Percentiles rank a stretch among this genome's conserved stretches.
Evolutionary conservation across 768 basidiomycete species (phyloP).

Genomic region (Epithele typhae): DNA sequence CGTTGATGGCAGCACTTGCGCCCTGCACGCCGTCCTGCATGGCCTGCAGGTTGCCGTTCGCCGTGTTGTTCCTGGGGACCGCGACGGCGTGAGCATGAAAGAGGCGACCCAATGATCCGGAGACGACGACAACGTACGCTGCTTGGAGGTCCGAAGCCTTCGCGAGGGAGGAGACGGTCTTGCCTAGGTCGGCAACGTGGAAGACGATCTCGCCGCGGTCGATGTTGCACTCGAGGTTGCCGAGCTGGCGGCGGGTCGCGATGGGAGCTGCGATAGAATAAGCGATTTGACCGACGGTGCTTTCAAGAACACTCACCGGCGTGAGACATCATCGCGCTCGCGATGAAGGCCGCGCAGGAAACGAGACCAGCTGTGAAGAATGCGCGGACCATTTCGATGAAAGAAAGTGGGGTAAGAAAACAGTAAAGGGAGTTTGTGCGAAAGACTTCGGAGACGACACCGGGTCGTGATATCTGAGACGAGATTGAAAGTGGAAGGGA

Average conservation of each 20-base stretch:
- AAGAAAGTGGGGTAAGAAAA: neutral
- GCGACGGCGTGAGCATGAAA: too few species aligned
- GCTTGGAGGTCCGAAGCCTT: constrained; percentile 13
- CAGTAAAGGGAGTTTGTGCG: neutral
- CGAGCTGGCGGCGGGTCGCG: constrained; percentile 21
- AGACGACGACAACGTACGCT: neutral
- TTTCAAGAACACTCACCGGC: constrained; percentile 3
- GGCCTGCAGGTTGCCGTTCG: neutral
- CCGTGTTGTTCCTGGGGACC: neutral
- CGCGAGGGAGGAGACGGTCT: constrained; percentile 14
- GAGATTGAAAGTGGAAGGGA: too few species aligned
- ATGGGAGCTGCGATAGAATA: neutral
- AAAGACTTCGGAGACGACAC: neutral
- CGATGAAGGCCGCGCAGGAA: neutral
- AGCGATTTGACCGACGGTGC: neutral
- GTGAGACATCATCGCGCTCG: neutral
- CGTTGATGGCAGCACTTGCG: constrained; percentile 6
- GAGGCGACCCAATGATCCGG: too few species aligned
- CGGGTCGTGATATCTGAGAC: too few species aligned
- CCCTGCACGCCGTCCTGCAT: constrained; percentile 4
- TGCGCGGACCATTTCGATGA: neutral
- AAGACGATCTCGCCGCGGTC: constrained; percentile 27
- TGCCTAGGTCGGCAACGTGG: constrained; percentile 16
- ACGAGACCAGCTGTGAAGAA: neutral
- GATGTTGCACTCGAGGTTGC: constrained; percentile 30